Evolutionary conservation across 768 basidiomycete species (phyloP), one percentile per base, ranked within the genome.

Genomic region (Termitomyces sp.): DNA sequence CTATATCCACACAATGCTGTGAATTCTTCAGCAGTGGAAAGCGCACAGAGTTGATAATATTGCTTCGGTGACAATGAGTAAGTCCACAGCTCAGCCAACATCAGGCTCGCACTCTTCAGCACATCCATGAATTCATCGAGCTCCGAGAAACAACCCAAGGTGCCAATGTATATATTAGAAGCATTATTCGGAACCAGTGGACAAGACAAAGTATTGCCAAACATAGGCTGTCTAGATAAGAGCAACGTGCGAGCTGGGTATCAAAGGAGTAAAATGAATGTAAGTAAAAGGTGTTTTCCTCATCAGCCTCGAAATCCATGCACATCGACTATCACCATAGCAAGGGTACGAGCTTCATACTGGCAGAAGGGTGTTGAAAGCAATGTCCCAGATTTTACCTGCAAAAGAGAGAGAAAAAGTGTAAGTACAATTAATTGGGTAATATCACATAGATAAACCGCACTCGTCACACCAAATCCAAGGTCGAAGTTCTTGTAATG

Each of bases 401-500:
- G 58, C 2, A 53, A 55, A 26, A 24, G 40, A 48, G 20, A n/a
- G n/a, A 24, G 24, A 54, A 58, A 36, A 54, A 44, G 36, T 54
- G 18, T 35, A 40, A 42, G 53, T 46, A 40, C 28, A n/a, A 4
- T 14, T 5, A 1, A 30, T 8, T 28, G 6, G 18, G 26, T 28
- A 10, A 48, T 28, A 30, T 56, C 44, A 42, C 8, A 24, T 20
- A 40, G 24, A 2, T 36, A 50, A 60, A 28, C 63, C 84, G 53
- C 65, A 90, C 91, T 94, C 7, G 95, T 98, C 12, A 98, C 95
- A 33, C 96, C 95, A 68, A 95, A 98, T 18, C 94, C 95, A 45
- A 98, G 88, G 68, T 97, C 94, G 70, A 93, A 96, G 77, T 97
- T 96, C 75, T 97, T 97, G 79, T 96, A 97, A 71, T 98, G 96